Evolutionary conservation across 2,329 filamentous ascomycete species (phyloP), one percentile per base, ranked within the genome.

Genomic region (Pyrenochaeta sp.): DNA sequence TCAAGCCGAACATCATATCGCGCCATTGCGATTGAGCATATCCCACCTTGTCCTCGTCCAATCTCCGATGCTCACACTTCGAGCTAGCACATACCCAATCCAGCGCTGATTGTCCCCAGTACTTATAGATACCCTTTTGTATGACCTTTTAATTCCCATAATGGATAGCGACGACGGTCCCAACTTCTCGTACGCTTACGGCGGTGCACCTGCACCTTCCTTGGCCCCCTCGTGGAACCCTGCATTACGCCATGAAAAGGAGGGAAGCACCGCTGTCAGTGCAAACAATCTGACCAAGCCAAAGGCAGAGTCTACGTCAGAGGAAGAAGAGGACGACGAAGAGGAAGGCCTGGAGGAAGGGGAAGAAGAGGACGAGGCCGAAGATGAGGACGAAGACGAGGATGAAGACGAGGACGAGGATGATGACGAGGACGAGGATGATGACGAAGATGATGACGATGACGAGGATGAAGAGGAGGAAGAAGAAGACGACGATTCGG

Each of bases 151-250:
- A 61, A 70, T 71, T 55, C 33, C 43, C 63, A 60, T 62, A 63
- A 76, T 75, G 72, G 71, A 70, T 36, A 49, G 68, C 60, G 71
- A 74, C 27, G 67, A 67, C 58, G 73, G 62, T 18, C 75, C 76
- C 51, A 73, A 78, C 63, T 77, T 75, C 61, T 73, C 74, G 43
- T 75, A 74, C 66, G 77, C 77, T 43, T 75, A 69, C 60, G 62
- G 61, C 36, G 67, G 64, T 52, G 55, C 59, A 15, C 55, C 64
- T 45, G 49, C 66, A 15, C 46, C 62, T 27, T 51, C 61, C 3
- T 37, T 62, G 17, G 49, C 60, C 12, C 47, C 78, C 48, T 79
- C 79, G 17, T 86, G 84, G 84, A 82, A 86, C 75, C 83, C 84
- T 39, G 83, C 84, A 17, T 70, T 83, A 55, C 75, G 81, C 66